Conservation (phyloP, 495 filamentous ascomycete genomes). For the Talaromyces trachyspermus region DNA sequence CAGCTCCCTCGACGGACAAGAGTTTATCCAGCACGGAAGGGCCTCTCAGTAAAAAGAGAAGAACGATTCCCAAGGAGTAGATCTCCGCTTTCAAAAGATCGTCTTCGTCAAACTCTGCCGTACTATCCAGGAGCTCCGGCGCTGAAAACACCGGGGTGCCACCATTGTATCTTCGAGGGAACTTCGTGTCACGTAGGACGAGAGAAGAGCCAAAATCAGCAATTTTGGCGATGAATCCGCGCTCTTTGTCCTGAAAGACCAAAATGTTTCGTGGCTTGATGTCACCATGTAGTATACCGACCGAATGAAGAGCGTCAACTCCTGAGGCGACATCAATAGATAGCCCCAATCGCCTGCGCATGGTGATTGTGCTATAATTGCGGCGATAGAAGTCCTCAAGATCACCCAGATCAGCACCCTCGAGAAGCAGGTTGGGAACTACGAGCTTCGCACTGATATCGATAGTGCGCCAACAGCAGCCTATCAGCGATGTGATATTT, state of each 20-base stretch:
- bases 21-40: background rate
- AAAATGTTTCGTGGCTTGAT: constrained; percentile 27
- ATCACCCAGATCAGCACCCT: background rate
- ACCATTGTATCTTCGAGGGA: background rate
- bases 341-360: background rate
- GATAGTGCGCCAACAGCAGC: background rate
- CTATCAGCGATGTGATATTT: background rate
- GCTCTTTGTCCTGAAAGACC: constrained; percentile 14
- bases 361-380: background rate
- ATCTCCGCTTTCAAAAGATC: background rate
- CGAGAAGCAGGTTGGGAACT: background rate
- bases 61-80: background rate
- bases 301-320: background rate
- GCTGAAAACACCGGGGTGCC: background rate
- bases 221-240: constrained; percentile 16
- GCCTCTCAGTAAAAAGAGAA: background rate
- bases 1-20: background rate
- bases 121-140: background rate
- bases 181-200: background rate
- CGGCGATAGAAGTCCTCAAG: background rate
- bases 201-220: constrained; percentile 25
- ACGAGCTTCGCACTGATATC: background rate
- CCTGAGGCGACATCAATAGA: constrained; percentile 1
- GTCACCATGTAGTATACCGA: constrained; percentile 25
- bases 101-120: background rate